phyloP scores from a whole-genome alignment of 208 protist genomes.

The Leishmania lainsoni region DNA sequence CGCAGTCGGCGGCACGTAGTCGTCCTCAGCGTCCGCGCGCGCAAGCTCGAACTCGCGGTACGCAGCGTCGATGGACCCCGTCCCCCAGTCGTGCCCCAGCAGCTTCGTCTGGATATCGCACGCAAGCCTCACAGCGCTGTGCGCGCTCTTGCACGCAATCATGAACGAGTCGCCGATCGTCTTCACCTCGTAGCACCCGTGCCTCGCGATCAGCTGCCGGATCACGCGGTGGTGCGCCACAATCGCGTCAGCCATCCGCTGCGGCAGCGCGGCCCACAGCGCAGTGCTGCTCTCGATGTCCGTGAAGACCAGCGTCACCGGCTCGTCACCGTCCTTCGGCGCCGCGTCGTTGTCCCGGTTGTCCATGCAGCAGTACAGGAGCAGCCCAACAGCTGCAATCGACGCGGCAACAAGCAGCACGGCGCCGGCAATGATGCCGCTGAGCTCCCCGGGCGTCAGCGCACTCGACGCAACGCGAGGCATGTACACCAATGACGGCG shows the following conservation, averaged over 20 bases:
- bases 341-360: constrained; percentile 50
- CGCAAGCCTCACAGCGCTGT: constrained; percentile 44
- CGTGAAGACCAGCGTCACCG: constrained; percentile 75
- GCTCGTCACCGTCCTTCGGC: constrained; percentile 42
- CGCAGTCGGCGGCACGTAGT: constrained; percentile 33
- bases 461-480: neutral
- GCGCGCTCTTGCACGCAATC: constrained; percentile 61
- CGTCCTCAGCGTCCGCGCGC: constrained; percentile 22
- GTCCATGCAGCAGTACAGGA: constrained; percentile 23
- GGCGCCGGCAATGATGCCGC: constrained; percentile 35
- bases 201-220: constrained; percentile 54
- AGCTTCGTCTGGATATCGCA: constrained; percentile 59
- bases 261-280: constrained; percentile 62
- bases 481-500: constrained; percentile 46
- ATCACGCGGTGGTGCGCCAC: constrained; percentile 73
- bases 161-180: constrained; percentile 38
- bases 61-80: constrained; percentile 38
- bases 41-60: constrained; percentile 55
- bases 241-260: constrained; percentile 68
- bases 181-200: constrained; percentile 50
- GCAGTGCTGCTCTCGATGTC: constrained; percentile 84
- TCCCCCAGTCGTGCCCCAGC: constrained; percentile 57
- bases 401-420: constrained; percentile 9
- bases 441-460: constrained; percentile 29
- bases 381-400: neutral